Evolutionary conservation across 176 grass and related monocot species (phyloP), one percentile per base, ranked within the genome.

Genomic region (Oryza coarctata): DNA sequence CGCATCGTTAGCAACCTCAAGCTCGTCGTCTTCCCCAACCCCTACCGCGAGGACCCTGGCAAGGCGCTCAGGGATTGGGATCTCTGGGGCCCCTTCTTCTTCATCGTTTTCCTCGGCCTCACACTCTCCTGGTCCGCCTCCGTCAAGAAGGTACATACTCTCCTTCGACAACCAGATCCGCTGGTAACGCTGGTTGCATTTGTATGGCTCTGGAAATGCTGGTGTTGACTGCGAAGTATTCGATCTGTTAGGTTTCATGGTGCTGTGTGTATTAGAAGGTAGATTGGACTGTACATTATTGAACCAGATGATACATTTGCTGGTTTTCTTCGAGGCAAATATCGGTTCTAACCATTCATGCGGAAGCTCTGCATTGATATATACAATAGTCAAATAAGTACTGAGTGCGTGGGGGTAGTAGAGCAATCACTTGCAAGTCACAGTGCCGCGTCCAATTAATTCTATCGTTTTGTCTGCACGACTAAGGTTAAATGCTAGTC

Each of bases 41-140:
- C 96, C 44, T 87, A 87, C 82, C 87, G 96, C 44, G 96, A 99
- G 77, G 96, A 99, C 85, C 96, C 93, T 0, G 96, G 96, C 43
- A 99, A 93, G 87, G 96, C 96, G 50, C 96, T 99, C 23, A 84
- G 96, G 90, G 93, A 99, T 87, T 99, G 96, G 96, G 96, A 99
- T 79, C 93, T 99, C 1, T 98, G 96, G 96, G 96, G 93, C 0
- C 96, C 96, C 17, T 95, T 99, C 87, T 99, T 99, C 89, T 99
- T 99, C 93, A 99, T 99, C 87, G 87, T 99, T 23, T 99, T 99
- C 89, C 90, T 99, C 8, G 93, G 96, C 1, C 91, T 99, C 47
- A 93, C 88, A 2, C 96, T 95, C 27, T 99, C 96, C 82, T 95
- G 96, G 96, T 99, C 96, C 11, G 96, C 96, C 5, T 94, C 96